Conservation (phyloP, 2,329 filamentous ascomycete genomes). For the Berkeleyomyces basicola region DNA sequence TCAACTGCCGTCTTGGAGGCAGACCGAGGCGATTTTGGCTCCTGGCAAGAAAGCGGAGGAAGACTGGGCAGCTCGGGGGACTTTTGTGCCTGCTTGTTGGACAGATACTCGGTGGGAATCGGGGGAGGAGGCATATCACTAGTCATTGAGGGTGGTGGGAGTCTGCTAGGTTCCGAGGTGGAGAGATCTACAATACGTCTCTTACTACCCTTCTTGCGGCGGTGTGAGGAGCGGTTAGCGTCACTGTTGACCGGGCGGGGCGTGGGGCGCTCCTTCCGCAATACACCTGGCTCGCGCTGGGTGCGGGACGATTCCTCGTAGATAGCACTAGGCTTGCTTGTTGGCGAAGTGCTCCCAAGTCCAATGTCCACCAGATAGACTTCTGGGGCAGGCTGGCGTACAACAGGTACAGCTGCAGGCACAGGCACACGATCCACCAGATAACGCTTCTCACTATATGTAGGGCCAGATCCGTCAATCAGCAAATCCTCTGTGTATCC, state of each 20-base stretch:
- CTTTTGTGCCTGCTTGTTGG: background rate
- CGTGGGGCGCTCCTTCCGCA: constrained; percentile 42
- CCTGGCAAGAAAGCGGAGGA: background rate
- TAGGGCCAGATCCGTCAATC: constrained; percentile 70
- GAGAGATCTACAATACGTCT: constrained; percentile 49
- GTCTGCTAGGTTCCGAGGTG: constrained; percentile 28
- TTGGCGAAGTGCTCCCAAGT: constrained; percentile 10
- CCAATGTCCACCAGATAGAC: constrained; percentile 42
- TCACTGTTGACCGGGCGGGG: constrained; percentile 40
- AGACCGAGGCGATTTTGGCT: background rate
- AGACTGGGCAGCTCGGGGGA: constrained; percentile 1
- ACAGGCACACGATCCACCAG: constrained; percentile 69
- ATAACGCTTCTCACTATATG: constrained; percentile 70
- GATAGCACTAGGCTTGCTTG: constrained; percentile 42
- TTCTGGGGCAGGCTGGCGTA: constrained; percentile 51
- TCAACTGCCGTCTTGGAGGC: background rate
- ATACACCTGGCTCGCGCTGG: constrained; percentile 18
- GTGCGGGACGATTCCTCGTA: constrained; percentile 25
- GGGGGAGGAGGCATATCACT: constrained; percentile 9
- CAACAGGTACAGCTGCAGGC: constrained; percentile 57
- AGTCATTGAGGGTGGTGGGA: constrained; percentile 6
- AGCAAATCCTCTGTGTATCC: constrained; percentile 82
- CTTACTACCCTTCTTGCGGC: constrained; percentile 35
- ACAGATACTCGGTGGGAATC: constrained; percentile 4
- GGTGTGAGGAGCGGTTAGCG: constrained; percentile 39